Conservation (phyloP, 2,329 filamentous ascomycete species). For the Botrytis squamosa region DNA sequence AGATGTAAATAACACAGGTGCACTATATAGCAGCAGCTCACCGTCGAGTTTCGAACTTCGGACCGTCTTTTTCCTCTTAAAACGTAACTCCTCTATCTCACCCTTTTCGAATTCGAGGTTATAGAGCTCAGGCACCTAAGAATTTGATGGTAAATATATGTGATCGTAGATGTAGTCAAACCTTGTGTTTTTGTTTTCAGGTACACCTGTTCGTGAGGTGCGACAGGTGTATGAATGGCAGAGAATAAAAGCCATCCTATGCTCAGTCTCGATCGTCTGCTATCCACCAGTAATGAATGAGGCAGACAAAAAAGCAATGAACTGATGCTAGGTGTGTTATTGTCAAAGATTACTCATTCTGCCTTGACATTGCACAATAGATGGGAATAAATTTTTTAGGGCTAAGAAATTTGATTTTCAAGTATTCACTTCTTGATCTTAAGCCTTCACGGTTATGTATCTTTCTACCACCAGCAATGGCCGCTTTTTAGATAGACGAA, state of each 20-base stretch:
- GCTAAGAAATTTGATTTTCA: background rate
- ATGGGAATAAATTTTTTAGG: fast-evolving
- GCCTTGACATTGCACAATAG: background rate
- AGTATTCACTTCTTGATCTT: background rate
- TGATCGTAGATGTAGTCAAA: background rate
- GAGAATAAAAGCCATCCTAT: too few relatives aligned
- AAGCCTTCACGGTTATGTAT: background rate
- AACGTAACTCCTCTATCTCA: background rate
- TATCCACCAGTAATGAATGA: background rate
- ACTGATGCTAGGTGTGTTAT: too few relatives aligned
- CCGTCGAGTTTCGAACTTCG: background rate
- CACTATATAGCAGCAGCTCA: background rate
- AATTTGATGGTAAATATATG: background rate
- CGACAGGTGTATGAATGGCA: too few relatives aligned
- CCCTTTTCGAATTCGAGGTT: background rate
- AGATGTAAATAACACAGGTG: background rate
- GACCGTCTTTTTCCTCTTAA: background rate
- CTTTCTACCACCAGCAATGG: background rate
- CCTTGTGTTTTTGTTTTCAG: background rate
- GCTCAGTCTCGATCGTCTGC: background rate
- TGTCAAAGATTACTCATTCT: too few relatives aligned
- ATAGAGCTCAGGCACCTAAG: background rate
- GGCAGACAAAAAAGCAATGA: too few relatives aligned
- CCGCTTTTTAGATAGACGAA: background rate
- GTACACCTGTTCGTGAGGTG: too few relatives aligned